Base-by-base conservation (phyloP, 2,329 filamentous ascomycete species). In the Plectosphaerella plurivora region DNA sequence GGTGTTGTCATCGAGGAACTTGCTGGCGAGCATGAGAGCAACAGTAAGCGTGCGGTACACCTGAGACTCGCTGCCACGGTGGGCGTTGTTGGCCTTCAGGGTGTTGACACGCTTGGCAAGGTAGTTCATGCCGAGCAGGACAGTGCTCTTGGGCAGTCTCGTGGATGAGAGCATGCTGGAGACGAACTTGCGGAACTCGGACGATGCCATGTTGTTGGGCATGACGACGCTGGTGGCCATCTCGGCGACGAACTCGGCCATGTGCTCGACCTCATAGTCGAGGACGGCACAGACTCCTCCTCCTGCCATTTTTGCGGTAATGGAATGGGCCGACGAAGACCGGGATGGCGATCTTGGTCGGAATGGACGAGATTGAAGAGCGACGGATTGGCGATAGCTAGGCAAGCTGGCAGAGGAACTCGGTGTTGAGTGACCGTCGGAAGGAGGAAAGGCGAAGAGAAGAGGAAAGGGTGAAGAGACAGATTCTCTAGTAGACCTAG, bases 1-100 rank as follows among this genome's bases (percentile, higher is more conserved):
- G 6, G 92, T 97, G 73, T 96, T 96, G 77, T 96, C 92, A 64
- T 97, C 92, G 59, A 96, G 77, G 64, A 96, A 97, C 74, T 97
- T 97, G 83, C 91, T 96, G 55, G 91, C 92, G 50, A 97, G 78
- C 49, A 97, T 81, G 53, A 97, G 75, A 8, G 88, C 84, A 37
- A 93, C 88, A 7, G 91, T 96, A 58, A 96, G 79, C 74, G 95
- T 87, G 55, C 91, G 88, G 79, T 93, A 96, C 51, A 95, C 81
- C 65, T 94, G 86, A 44, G 87, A 87, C 60, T 84, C 81, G 51
- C 76, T 82, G 41, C 80, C 74, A 55, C 74, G 77, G 62, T 81
- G 85, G 10, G 74, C 75, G 37, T 63, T 73, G 52, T 56, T 55
- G 50, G 72, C 69, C 58, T 83, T 86, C 62, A 91, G 79, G 67